These are phyloP conservation scores for Candida taoyuanica DNA, from an alignment of 805 yeast species.

Conservation along the genomic window DNA sequence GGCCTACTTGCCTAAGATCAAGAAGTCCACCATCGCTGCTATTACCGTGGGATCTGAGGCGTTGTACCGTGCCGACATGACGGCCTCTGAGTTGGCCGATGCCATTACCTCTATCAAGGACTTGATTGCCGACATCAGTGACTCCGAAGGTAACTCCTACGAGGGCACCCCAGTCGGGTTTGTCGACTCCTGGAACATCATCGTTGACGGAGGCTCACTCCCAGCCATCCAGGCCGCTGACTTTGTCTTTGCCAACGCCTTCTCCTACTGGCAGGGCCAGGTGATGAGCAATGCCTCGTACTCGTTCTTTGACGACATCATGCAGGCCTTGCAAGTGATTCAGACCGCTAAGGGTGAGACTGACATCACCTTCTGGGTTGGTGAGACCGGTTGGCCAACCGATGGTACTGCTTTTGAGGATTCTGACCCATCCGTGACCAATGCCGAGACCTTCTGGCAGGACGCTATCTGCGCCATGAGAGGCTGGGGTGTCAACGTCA, in stretches of 20 bases:
- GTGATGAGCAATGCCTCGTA: constrained; percentile 74
- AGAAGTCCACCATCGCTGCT: constrained; percentile 63
- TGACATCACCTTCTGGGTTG: constrained; percentile 88
- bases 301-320: constrained; percentile 93
- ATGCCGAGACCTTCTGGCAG: constrained; percentile 81
- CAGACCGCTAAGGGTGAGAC: constrained; percentile 85
- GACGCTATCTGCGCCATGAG: constrained; percentile 89
- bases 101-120: constrained; percentile 59
- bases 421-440: constrained; percentile 63
- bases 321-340: constrained; percentile 91
- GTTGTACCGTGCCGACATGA: constrained; percentile 81
- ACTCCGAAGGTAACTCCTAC: constrained; percentile 78
- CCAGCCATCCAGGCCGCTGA: constrained; percentile 80
- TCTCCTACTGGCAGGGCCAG: constrained; percentile 99
- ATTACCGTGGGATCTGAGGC: constrained; percentile 95
- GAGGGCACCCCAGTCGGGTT: constrained; percentile 75
- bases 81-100: constrained; percentile 68
- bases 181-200: constrained; percentile 93
- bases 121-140: constrained; percentile 56
- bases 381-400: constrained; percentile 98
- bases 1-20: constrained; percentile 66
- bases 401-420: constrained; percentile 68
- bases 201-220: constrained; percentile 71
- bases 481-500: constrained; percentile 93
- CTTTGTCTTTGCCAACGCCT: constrained; percentile 87